Conservation (phyloP, 495 filamentous ascomycete species). For the Corynascus novoguineensis region DNA sequence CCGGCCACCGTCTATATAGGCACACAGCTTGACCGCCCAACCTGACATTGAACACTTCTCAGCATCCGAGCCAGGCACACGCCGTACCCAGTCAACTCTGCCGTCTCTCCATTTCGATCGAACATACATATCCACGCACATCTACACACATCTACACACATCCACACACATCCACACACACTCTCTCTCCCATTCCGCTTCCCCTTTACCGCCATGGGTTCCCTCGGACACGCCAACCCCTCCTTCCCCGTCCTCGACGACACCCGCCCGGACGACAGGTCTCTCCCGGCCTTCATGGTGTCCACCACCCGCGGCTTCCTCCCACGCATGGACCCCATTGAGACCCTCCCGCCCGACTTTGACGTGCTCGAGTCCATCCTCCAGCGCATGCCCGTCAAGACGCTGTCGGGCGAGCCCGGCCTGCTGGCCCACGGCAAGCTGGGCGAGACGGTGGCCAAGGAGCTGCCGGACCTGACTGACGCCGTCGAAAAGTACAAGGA, state of each 20-base stretch:
- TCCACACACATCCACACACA: too few species aligned
- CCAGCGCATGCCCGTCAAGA: slow-evolving; percentile 69
- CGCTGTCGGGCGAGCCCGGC: slow-evolving; percentile 60
- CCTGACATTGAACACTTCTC: slow-evolving; percentile 12
- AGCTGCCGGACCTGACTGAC: slow-evolving; percentile 68
- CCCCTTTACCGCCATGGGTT: slow-evolving; percentile 30
- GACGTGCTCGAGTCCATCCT: slow-evolving; percentile 61
- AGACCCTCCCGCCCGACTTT: slow-evolving; percentile 63
- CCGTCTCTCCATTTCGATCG: background rate
- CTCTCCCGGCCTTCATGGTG: slow-evolving; percentile 79
- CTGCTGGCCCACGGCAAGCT: slow-evolving; percentile 67
- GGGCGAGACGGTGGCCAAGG: slow-evolving; percentile 58
- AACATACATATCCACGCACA: background rate
- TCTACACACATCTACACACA: too few species aligned
- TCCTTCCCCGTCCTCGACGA: slow-evolving; percentile 37
- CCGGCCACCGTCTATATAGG: slow-evolving; percentile 57
- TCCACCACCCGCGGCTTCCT: slow-evolving; percentile 79
- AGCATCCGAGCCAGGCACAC: background rate
- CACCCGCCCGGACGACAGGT: slow-evolving; percentile 36
- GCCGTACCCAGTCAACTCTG: background rate
- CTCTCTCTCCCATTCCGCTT: too few species aligned
- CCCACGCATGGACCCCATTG: slow-evolving; percentile 57
- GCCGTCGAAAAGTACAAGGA: slow-evolving; percentile 62
- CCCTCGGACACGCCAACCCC: slow-evolving; percentile 24
- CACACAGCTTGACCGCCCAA: slow-evolving; percentile 32